A percentile compares a stretch with the other conserved stretches of the same genome.
These are phyloP conservation scores for Aureobasidium lini DNA, from an alignment of 2,329 filamentous ascomycete genomes.

Conservation along the genomic window DNA sequence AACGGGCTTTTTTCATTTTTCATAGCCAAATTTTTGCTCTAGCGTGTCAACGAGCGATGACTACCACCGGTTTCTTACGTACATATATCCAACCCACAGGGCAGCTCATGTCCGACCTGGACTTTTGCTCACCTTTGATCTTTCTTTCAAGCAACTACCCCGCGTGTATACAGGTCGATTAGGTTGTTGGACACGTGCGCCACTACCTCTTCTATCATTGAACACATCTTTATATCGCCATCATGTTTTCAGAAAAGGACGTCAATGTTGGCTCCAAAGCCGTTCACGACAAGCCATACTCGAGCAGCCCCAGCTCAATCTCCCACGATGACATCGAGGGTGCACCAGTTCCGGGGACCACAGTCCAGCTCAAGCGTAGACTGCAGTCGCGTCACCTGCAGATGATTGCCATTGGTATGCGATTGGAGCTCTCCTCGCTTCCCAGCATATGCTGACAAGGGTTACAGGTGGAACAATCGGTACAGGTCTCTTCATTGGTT, in stretches of 20 bases:
- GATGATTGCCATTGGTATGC: slow-evolving; percentile 31
- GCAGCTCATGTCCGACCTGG: slow-evolving; percentile 9
- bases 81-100: slow-evolving; percentile 8
- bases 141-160: background rate
- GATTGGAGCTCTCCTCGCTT: background rate
- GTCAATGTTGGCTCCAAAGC: background rate
- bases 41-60: slow-evolving; percentile 11
- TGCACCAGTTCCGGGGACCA: slow-evolving; percentile 18
- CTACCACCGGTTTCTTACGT: slow-evolving; percentile 10
- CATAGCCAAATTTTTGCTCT: slow-evolving; percentile 11
- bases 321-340: slow-evolving; percentile 10
- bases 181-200: slow-evolving; percentile 2
- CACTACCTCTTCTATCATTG: background rate
- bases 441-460: background rate
- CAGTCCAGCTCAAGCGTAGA: slow-evolving; percentile 27
- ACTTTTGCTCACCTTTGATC: background rate
- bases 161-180: slow-evolving; percentile 5
- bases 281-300: background rate
- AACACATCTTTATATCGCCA: background rate
- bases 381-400: slow-evolving; percentile 30
- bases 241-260: slow-evolving; percentile 9
- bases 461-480: slow-evolving; percentile 25
- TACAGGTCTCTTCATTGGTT: slow-evolving; percentile 35
- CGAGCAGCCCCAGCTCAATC: background rate
- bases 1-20: slow-evolving; percentile 10